A percentile compares a stretch with the other conserved stretches of the same genome.
These are phyloP conservation scores for Dactylella cylindrospora DNA, from an alignment of 2,329 filamentous ascomycete species.

Conservation along the genomic window DNA sequence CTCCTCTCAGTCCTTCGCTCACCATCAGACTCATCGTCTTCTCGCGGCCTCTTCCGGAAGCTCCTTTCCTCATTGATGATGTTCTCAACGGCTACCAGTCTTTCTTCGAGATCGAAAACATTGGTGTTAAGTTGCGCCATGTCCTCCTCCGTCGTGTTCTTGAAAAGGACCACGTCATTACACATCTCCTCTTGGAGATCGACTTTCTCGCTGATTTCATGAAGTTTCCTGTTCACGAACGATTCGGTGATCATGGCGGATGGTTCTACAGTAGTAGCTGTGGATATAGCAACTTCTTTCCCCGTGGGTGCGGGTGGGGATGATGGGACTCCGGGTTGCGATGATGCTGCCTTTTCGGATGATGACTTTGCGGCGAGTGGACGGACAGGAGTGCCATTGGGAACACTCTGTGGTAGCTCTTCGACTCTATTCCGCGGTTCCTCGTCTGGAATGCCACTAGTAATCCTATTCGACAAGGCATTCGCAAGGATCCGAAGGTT, in stretches of 20 bases:
- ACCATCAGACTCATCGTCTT: slow-evolving; percentile 23
- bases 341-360: background rate
- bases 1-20: slow-evolving; percentile 16
- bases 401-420: slow-evolving; percentile 34
- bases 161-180: slow-evolving; percentile 36
- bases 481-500: slow-evolving; percentile 26
- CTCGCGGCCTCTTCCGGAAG: slow-evolving; percentile 24
- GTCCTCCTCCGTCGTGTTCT: slow-evolving; percentile 36
- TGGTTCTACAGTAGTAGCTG: background rate
- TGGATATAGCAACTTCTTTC: background rate
- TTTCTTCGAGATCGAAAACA: slow-evolving; percentile 36
- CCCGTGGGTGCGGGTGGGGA: slow-evolving; percentile 6
- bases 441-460: slow-evolving; percentile 2
- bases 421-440: slow-evolving; percentile 37
- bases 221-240: slow-evolving; percentile 29
- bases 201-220: slow-evolving; percentile 38
- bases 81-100: slow-evolving; percentile 22
- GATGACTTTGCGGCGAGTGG: slow-evolving; percentile 7
- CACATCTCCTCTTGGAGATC: slow-evolving; percentile 41
- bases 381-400: slow-evolving; percentile 13
- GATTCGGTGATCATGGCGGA: slow-evolving; percentile 13
- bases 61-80: slow-evolving; percentile 28
- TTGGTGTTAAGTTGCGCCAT: slow-evolving; percentile 34
- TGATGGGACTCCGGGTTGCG: background rate
- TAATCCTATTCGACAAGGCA: slow-evolving; percentile 20